Conservation (phyloP, 768 basidiomycete species). For the Gymnopilus junonius region DNA sequence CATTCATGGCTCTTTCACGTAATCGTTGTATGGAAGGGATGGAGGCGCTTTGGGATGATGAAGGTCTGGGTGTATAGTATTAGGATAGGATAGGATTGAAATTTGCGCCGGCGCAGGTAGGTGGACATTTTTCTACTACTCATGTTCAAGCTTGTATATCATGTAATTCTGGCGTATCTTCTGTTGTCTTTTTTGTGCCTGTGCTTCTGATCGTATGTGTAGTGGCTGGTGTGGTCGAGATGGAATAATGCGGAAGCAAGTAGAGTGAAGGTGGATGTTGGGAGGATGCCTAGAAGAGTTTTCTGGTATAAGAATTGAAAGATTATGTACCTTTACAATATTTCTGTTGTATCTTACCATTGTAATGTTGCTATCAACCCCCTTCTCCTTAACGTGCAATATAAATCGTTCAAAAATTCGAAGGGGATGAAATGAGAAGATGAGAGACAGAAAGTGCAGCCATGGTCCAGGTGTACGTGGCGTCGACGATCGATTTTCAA, state of each 20-base stretch:
- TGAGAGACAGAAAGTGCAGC: neutral
- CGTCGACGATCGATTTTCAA: no score
- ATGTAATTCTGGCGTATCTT: neutral
- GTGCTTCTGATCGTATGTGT: neutral
- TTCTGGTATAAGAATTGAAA: no score
- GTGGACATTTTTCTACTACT: neutral
- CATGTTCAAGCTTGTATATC: neutral
- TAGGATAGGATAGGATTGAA: no score
- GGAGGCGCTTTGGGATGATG: no score
- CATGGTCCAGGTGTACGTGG: neutral
- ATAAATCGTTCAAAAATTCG: neutral
- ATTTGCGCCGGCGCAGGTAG: neutral
- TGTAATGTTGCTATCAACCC: neutral
- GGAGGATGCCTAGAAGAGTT: neutral
- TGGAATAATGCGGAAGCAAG: no score
- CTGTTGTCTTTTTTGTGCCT: neutral
- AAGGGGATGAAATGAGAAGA: neutral
- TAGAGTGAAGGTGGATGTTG: no score
- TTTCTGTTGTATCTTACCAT: neutral
- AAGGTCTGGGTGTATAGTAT: no score
- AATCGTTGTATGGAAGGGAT: constrained; percentile 13
- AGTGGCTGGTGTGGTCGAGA: no score
- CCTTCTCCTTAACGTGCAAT: neutral
- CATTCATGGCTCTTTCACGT: constrained; percentile 71
- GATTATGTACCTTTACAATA: neutral